Conservation (phyloP, 768 basidiomycete genomes). For the Galerina sulciceps region DNA sequence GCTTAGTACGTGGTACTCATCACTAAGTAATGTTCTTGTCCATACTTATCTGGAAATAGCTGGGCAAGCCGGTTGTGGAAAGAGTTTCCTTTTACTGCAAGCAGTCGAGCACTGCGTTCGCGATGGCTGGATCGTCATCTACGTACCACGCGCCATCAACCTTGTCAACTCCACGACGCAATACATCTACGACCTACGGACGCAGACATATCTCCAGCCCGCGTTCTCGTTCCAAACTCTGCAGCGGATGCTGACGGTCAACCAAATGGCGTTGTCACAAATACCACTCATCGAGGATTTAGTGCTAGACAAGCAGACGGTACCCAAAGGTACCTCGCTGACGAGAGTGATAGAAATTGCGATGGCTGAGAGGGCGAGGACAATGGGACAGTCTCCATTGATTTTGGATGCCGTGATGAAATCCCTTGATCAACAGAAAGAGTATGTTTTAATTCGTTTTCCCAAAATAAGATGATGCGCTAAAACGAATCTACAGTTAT, state of each 20-base stretch:
- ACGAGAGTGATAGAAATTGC: constrained; percentile 62
- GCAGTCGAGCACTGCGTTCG: constrained; percentile 68
- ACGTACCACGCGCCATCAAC: constrained; percentile 68
- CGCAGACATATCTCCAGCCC: constrained; percentile 79
- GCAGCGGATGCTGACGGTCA: constrained; percentile 63
- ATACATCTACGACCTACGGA: constrained; percentile 75
- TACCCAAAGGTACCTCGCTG: constrained; percentile 55
- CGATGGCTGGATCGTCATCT: constrained; percentile 81
- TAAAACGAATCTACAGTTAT: constrained; percentile 43
- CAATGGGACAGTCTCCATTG: constrained; percentile 44
- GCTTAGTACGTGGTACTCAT: constrained; percentile 54
- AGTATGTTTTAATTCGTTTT: constrained; percentile 43
- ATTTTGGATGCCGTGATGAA: constrained; percentile 63
- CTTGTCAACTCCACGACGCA: constrained; percentile 77
- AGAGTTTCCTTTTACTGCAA: constrained; percentile 80
- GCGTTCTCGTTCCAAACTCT: constrained; percentile 65
- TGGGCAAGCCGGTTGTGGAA: constrained; percentile 79
- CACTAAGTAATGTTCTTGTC: background rate
- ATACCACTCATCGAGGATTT: constrained; percentile 47
- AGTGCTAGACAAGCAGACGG: constrained; percentile 48
- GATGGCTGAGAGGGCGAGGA: constrained; percentile 49
- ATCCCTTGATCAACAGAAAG: constrained; percentile 65
- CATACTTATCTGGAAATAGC: constrained; percentile 42
- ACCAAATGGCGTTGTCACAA: constrained; percentile 45
- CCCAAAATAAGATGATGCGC: background rate